Evolutionary conservation across 805 yeast species (phyloP).

Genomic region (Sporopachydermia quercuum): DNA sequence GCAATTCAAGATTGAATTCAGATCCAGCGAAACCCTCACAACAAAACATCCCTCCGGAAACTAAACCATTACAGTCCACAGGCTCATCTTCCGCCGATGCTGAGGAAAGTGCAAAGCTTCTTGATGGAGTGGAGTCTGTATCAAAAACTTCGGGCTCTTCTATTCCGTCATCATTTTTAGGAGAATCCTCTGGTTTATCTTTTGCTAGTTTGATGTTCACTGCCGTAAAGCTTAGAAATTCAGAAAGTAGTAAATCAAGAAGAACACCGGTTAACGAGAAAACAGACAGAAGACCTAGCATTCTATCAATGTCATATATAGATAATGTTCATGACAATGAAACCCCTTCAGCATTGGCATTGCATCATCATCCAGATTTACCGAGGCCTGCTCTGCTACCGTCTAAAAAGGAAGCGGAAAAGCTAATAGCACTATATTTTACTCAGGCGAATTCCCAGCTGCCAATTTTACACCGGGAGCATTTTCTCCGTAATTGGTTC

Average conservation of each 20-base stretch:
- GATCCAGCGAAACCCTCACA: neutral
- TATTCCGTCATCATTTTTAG: neutral
- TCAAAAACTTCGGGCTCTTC: neutral
- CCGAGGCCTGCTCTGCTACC: constrained; percentile 34
- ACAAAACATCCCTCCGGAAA: neutral
- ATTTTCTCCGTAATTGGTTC: constrained; percentile 39
- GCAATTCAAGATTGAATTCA: neutral
- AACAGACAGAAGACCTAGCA: constrained; percentile 4
- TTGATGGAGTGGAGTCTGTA: neutral
- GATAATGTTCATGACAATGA: constrained; percentile 8
- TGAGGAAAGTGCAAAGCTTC: no score
- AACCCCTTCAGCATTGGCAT: constrained; percentile 8
- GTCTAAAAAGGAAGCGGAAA: constrained; percentile 44
- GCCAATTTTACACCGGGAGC: constrained; percentile 59
- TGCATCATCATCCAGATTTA: constrained; percentile 10
- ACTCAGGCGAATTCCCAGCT: constrained; percentile 56
- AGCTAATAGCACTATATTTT: constrained; percentile 40
- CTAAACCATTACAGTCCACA: no score
- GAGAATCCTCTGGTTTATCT: constrained; percentile 35
- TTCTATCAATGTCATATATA: constrained; percentile 2
- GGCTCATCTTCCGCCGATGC: no score
- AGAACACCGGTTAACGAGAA: constrained; percentile 9
- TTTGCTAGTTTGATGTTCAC: constrained; percentile 56
- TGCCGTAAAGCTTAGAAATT: constrained; percentile 36
- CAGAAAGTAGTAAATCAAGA: no score